phyloP scores from a whole-genome alignment of 73 alveolate genomes.

The Vitrella brassicaformis region DNA sequence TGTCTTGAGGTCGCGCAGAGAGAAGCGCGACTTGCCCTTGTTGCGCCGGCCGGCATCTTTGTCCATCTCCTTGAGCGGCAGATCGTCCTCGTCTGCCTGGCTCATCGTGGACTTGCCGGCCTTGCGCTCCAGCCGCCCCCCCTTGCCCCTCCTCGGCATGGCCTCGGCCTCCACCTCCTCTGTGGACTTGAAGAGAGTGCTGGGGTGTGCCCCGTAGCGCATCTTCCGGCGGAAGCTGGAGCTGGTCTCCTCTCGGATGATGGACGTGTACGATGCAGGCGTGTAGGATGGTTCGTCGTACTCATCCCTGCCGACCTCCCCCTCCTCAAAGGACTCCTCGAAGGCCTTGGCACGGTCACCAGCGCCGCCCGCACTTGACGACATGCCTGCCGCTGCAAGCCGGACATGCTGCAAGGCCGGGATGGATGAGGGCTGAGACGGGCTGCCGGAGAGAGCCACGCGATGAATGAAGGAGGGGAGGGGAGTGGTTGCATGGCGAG shows the following conservation, averaged over 20 bases:
- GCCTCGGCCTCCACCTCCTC: too few species aligned
- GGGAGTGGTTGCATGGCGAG: too few species aligned
- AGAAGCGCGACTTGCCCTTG: not conserved
- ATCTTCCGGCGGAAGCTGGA: not conserved
- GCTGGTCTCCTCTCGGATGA: not conserved
- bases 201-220: not conserved
- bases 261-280: not conserved
- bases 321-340: not conserved
- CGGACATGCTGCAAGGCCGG: too few species aligned
- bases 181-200: not conserved
- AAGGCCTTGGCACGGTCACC: too few species aligned
- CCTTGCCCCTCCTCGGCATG: too few species aligned
- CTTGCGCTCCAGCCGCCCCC: not conserved
- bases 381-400: too few species aligned
- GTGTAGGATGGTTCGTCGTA: not conserved
- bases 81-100: not conserved
- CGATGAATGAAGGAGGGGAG: too few species aligned
- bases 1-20: not conserved
- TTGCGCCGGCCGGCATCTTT: too few species aligned
- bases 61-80: not conserved
- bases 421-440: too few species aligned
- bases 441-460: too few species aligned
- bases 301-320: not conserved
- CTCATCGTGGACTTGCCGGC: not conserved
- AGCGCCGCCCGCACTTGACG: too few species aligned